phyloP scores from a whole-genome alignment of 306 rosid genomes.

The Dalbergia oliveri region DNA sequence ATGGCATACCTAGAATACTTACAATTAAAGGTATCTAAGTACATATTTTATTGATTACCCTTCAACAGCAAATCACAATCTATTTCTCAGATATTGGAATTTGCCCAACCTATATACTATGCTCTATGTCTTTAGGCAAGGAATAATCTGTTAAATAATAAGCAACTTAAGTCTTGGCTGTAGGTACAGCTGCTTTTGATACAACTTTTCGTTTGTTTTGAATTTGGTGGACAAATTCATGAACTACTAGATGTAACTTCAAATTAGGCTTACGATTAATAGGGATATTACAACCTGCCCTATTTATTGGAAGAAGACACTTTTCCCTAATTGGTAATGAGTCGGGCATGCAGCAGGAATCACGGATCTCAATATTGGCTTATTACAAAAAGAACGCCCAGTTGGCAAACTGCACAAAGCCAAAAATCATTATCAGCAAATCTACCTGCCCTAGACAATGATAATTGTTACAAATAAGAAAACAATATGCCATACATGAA shows the following conservation, averaged over 20 bases:
- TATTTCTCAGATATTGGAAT: conserved; percentile 44
- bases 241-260: conserved; percentile 48
- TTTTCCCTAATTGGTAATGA: conserved; percentile 60
- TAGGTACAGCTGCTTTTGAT: conserved; percentile 40
- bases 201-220: conserved; percentile 56
- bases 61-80: conserved; percentile 48
- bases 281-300: conserved; percentile 47
- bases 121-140: conserved; percentile 48
- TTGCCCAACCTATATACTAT: conserved; percentile 50
- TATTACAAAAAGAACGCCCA: conserved; percentile 58
- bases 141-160: conserved; percentile 38
- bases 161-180: conserved; percentile 42
- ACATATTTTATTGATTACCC: conserved; percentile 33
- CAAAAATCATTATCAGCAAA: conserved; percentile 47
- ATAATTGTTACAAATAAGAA: conserved; percentile 14
- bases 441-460: conserved; percentile 19
- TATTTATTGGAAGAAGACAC: conserved; percentile 57
- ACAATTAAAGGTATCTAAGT: conserved; percentile 41
- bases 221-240: conserved; percentile 58
- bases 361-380: conserved; percentile 58
- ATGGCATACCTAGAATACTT: conserved; percentile 33
- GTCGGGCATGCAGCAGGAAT: conserved; percentile 56
- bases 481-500: conserved; percentile 10
- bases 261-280: conserved; percentile 53
- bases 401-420: conserved; percentile 55